Conservation (phyloP, 1,284 basidiomycete genomes). For the Lignosus rhinocerotis region DNA sequence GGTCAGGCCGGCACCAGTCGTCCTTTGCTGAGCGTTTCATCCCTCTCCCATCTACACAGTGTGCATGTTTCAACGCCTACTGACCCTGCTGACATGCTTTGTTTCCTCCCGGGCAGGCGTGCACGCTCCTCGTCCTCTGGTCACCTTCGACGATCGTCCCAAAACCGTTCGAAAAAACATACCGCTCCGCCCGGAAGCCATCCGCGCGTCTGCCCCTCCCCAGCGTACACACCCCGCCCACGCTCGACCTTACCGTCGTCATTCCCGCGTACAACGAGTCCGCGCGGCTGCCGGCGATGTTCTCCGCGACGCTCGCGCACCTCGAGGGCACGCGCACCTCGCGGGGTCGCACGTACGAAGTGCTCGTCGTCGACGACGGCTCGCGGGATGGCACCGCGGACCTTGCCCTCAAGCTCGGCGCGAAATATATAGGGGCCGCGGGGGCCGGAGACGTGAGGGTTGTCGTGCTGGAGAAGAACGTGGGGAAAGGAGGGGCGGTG, state of each 20-base stretch:
- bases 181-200: slow-evolving; percentile 53
- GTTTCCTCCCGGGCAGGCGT: slow-evolving; percentile 44
- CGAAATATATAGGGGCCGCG: slow-evolving; percentile 46
- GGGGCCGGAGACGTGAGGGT: slow-evolving; percentile 62
- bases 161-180: slow-evolving; percentile 65
- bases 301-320: slow-evolving; percentile 70
- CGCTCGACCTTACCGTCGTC: slow-evolving; percentile 75
- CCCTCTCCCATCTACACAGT: slow-evolving; percentile 14
- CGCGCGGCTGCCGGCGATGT: slow-evolving; percentile 78
- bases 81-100: slow-evolving; percentile 18
- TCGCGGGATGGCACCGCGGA: slow-evolving; percentile 75
- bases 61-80: background rate
- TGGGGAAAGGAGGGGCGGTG: slow-evolving; percentile 92
- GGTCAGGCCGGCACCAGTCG: slow-evolving; percentile 43
- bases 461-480: slow-evolving; percentile 75
- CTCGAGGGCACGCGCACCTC: slow-evolving; percentile 36
- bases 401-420: slow-evolving; percentile 66
- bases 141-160: slow-evolving; percentile 68
- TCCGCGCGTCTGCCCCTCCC: slow-evolving; percentile 52
- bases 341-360: slow-evolving; percentile 60
- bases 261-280: slow-evolving; percentile 93
- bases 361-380: slow-evolving; percentile 91
- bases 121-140: slow-evolving; percentile 62
- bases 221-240: slow-evolving; percentile 50
- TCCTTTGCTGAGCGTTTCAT: slow-evolving; percentile 36